These are phyloP conservation scores for Diaporthe velutina DNA, from an alignment of 2,329 filamentous ascomycete genomes.

Conservation along the genomic window DNA sequence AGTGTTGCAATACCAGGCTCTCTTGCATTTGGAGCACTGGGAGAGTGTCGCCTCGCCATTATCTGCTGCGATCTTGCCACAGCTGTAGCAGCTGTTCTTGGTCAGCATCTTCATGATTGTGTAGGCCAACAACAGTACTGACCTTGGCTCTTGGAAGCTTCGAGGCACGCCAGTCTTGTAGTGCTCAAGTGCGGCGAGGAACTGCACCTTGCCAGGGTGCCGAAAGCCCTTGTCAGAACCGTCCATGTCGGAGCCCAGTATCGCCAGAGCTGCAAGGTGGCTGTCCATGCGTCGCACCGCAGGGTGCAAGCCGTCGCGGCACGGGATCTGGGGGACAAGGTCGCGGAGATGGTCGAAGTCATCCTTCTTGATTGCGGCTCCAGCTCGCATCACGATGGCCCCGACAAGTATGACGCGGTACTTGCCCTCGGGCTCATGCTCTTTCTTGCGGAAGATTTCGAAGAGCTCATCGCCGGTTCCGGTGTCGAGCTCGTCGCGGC, in stretches of 20 bases:
- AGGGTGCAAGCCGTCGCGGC: conserved; percentile 14
- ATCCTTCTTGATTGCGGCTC: conserved; percentile 42
- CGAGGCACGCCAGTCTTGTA: conserved; percentile 42
- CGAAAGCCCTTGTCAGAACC: conserved; percentile 40
- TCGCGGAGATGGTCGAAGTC: conserved; percentile 41
- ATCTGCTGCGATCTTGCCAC: conserved; percentile 42
- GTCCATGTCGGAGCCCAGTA: background rate
- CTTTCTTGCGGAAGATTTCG: conserved; percentile 21
- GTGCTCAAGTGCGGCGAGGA: conserved; percentile 43
- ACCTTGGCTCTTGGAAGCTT: conserved; percentile 41
- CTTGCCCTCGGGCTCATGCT: conserved; percentile 45
- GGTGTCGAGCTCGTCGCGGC: conserved; percentile 26
- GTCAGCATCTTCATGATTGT: background rate
- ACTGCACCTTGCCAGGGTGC: conserved; percentile 40
- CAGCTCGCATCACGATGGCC: conserved; percentile 44
- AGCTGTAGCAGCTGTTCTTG: conserved; percentile 42
- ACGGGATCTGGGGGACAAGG: conserved; percentile 36
- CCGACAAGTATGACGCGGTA: conserved; percentile 42
- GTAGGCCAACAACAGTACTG: background rate
- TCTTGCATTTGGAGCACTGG: conserved; percentile 39
- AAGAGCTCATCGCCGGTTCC: conserved; percentile 34
- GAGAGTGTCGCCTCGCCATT: conserved; percentile 27
- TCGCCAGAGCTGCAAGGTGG: background rate
- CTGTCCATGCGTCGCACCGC: background rate
- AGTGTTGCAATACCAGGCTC: conserved; percentile 41